Conservation (phyloP, 306 rosid species). For the Trifolium repens region DNA sequence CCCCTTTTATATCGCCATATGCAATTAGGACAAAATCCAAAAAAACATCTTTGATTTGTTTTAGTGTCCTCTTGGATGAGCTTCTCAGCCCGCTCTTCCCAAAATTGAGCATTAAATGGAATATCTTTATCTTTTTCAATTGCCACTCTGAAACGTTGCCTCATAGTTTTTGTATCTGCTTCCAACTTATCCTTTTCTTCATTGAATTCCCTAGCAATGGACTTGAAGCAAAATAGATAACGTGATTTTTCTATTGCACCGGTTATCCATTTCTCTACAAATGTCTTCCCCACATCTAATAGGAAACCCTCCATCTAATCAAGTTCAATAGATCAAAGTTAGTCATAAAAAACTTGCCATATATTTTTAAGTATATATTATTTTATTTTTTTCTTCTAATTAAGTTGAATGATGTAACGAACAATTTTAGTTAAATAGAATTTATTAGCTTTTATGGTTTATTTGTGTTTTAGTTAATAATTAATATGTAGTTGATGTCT, state of each 20-base stretch:
- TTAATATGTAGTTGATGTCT: no score
- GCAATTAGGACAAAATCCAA: neutral
- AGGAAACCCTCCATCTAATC: neutral
- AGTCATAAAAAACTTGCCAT: no score
- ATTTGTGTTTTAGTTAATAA: no score
- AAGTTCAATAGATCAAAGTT: neutral
- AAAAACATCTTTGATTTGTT: neutral
- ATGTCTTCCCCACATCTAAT: neutral
- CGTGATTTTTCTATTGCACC: neutral
- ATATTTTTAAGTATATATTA: no score
- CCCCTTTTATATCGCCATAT: neutral
- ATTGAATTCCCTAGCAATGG: neutral
- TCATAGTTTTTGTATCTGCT: neutral
- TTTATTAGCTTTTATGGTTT: no score
- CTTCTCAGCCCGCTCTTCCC: neutral
- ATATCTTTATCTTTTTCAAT: neutral
- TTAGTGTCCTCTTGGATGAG: neutral
- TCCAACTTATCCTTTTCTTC: neutral
- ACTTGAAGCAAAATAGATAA: neutral
- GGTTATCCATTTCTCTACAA: neutral
- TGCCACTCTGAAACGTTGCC: neutral
- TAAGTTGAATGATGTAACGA: no score
- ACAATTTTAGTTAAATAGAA: no score
- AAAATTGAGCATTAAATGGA: neutral
- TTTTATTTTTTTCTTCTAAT: no score